Conservation (phyloP, 768 basidiomycete species). For the Rhizopogon vulgaris region DNA sequence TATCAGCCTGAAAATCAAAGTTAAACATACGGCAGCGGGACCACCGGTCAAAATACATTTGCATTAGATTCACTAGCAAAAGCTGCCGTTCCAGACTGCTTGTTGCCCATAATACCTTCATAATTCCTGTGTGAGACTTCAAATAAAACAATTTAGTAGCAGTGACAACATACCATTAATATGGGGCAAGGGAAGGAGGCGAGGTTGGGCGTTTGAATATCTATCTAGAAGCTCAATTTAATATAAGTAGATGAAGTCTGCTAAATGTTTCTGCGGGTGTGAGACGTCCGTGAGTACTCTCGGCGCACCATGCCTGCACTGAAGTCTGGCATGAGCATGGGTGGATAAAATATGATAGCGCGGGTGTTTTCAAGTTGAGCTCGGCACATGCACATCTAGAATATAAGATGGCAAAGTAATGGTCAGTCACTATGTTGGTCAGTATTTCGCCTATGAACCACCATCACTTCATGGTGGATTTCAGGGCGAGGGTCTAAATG, state of each 20-base stretch:
- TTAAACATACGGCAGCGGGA: not conserved
- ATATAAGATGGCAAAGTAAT: too few species aligned
- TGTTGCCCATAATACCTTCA: not conserved
- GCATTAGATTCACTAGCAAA: not conserved
- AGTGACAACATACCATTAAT: not conserved
- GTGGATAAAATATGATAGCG: too few species aligned
- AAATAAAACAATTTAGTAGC: not conserved
- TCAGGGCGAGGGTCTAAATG: too few species aligned
- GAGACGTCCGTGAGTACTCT: slow-evolving; percentile 4
- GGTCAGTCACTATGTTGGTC: too few species aligned
- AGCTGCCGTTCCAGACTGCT: not conserved
- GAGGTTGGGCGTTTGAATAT: not conserved
- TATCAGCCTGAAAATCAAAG: not conserved
- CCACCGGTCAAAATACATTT: not conserved
- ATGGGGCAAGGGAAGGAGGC: not conserved
- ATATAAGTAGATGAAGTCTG: slow-evolving; percentile 5
- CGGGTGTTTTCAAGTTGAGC: too few species aligned
- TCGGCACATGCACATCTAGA: too few species aligned
- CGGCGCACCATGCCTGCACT: too few species aligned
- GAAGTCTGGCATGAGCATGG: too few species aligned
- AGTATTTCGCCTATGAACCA: too few species aligned
- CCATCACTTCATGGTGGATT: too few species aligned
- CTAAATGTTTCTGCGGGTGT: slow-evolving; percentile 10
- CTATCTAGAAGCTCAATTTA: not conserved
- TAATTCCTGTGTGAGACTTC: not conserved